Conservation (phyloP, 495 filamentous ascomycete species). For the Penicillium nucicola region DNA sequence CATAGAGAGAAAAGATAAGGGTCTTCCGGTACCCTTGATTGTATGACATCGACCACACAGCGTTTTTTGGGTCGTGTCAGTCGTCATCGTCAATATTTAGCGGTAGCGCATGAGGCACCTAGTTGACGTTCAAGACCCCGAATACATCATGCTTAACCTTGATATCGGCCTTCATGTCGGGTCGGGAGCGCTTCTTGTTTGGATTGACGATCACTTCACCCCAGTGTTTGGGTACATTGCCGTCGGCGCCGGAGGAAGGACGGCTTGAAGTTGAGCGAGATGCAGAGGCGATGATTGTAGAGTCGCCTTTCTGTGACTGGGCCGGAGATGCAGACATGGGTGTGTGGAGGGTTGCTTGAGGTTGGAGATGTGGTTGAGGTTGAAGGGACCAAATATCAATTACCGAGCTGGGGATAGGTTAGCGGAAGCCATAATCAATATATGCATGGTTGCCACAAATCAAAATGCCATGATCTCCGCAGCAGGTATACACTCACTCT, state of each 20-base stretch:
- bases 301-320: slow-evolving; percentile 19
- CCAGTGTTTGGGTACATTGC: slow-evolving; percentile 43
- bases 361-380: slow-evolving; percentile 48
- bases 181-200: slow-evolving; percentile 35
- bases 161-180: slow-evolving; percentile 23
- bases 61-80: slow-evolving; percentile 8
- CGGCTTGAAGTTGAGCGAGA: slow-evolving; percentile 16
- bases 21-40: slow-evolving; percentile 5
- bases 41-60: neutral
- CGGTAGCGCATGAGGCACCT: neutral
- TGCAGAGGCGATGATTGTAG: slow-evolving; percentile 18
- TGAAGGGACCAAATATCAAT: slow-evolving; percentile 51
- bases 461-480: too few relatives aligned
- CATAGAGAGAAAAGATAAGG: slow-evolving; percentile 7
- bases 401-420: slow-evolving; percentile 30
- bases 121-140: slow-evolving; percentile 42
- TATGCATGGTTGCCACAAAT: too few relatives aligned
- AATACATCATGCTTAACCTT: slow-evolving; percentile 38
- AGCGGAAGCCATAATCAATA: neutral
- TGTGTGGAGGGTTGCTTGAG: slow-evolving; percentile 40
- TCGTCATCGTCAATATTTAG: slow-evolving; percentile 15
- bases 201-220: slow-evolving; percentile 47
- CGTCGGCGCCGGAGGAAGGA: slow-evolving; percentile 17
- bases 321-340: slow-evolving; percentile 30
- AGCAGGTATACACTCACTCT: slow-evolving; percentile 37